Percentiles rank a stretch among this genome's conserved stretches.
These are phyloP conservation scores for Tetrahymena elliotti DNA, from an alignment of 73 alveolate genomes.

Conservation along the genomic window DNA sequence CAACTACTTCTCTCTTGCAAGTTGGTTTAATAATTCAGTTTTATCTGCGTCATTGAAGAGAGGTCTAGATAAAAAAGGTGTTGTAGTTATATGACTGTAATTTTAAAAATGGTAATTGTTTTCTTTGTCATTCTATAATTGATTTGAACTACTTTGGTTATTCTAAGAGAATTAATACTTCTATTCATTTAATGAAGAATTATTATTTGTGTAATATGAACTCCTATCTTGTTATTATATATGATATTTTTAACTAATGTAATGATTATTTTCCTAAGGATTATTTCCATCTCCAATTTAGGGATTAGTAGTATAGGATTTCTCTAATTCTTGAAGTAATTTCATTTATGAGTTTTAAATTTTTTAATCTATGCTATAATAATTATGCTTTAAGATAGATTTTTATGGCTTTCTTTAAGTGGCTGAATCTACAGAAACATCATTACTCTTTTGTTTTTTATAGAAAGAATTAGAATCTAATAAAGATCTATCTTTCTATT, in stretches of 20 bases:
- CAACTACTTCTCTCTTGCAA: background rate
- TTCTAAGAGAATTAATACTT: background rate
- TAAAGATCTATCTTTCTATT: background rate
- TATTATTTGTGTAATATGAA: background rate
- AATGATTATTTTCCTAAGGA: too few species aligned
- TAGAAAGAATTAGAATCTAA: background rate
- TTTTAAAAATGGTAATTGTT: background rate
- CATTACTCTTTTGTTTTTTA: background rate
- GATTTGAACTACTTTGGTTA: background rate
- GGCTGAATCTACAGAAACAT: background rate
- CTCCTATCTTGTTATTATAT: background rate
- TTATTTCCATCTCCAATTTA: background rate
- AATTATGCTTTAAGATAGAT: background rate
- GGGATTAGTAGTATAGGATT: background rate
- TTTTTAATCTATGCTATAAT: background rate
- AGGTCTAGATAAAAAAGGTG: background rate
- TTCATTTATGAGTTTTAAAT: background rate
- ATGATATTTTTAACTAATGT: background rate
- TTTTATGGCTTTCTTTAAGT: background rate
- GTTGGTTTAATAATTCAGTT: background rate
- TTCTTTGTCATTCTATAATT: background rate
- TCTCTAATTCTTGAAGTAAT: background rate
- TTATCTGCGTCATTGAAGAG: background rate
- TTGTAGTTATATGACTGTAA: background rate
- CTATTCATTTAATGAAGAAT: background rate